These are phyloP conservation scores for Phenoliferia sp. DNA, from an alignment of 1,284 basidiomycete species.

Conservation along the genomic window DNA sequence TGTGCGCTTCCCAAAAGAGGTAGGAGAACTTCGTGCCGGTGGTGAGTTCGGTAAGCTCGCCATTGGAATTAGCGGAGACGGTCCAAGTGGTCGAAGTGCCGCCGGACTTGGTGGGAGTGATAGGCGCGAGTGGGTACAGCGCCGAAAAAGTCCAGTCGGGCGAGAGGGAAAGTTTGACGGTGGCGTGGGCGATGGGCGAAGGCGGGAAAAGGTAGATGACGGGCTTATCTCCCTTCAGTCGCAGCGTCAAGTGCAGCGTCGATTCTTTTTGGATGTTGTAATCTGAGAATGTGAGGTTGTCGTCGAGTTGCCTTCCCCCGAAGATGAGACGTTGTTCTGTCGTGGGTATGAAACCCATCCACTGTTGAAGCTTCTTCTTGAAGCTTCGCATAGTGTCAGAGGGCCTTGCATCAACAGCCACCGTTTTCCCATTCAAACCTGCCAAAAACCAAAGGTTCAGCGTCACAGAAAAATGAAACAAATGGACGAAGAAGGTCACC, in stretches of 20 bases:
- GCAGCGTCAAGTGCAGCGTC: neutral
- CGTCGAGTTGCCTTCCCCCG: neutral
- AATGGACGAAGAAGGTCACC: too few relatives aligned
- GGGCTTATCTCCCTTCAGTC: slow-evolving; percentile 15
- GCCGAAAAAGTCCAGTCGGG: slow-evolving; percentile 35
- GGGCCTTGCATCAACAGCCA: neutral
- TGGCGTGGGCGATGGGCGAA: slow-evolving; percentile 2
- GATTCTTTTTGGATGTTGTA: neutral
- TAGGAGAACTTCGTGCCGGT: slow-evolving; percentile 29
- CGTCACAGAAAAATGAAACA: too few relatives aligned
- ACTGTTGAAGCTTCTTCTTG: neutral
- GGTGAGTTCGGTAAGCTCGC: slow-evolving; percentile 34
- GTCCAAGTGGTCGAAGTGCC: slow-evolving; percentile 37
- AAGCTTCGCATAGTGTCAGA: neutral
- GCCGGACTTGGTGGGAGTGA: slow-evolving; percentile 6
- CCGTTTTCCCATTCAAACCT: too few relatives aligned
- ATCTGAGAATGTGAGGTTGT: neutral
- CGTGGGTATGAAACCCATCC: neutral
- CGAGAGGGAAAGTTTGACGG: slow-evolving; percentile 31
- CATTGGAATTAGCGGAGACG: slow-evolving; percentile 36
- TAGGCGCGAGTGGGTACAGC: neutral
- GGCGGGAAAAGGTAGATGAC: slow-evolving; percentile 31
- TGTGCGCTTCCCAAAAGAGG: slow-evolving; percentile 44
- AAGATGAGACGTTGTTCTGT: neutral
- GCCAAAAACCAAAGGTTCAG: too few relatives aligned